phyloP scores from a whole-genome alignment of 1,139 yeast species.

The Nakaseomyces kungkrabaensis region DNA sequence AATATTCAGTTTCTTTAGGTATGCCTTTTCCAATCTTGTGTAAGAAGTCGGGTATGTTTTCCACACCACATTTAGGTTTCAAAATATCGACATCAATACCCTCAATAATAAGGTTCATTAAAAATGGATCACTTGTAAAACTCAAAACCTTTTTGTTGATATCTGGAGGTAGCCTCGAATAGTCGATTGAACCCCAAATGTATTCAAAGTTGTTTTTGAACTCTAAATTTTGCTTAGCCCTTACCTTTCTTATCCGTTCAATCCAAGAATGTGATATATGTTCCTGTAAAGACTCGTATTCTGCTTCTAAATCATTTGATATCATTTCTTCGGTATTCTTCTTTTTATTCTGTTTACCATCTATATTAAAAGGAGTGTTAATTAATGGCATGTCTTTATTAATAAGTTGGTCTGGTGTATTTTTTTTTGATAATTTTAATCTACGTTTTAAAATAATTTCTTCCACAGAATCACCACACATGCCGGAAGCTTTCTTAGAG shows the following conservation, averaged over 20 bases:
- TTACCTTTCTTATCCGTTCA: constrained; percentile 43
- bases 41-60: constrained; percentile 49
- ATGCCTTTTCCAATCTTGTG: constrained; percentile 72
- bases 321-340: constrained; percentile 6
- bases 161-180: constrained; percentile 35
- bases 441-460: constrained; percentile 5
- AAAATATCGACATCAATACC: constrained; percentile 45
- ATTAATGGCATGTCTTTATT: constrained; percentile 7
- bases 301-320: constrained; percentile 8
- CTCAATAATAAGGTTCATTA: constrained; percentile 48
- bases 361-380: constrained; percentile 8
- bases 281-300: constrained; percentile 28
- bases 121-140: constrained; percentile 52
- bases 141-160: constrained; percentile 49
- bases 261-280: constrained; percentile 71
- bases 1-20: constrained; percentile 59
- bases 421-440: constrained; percentile 4
- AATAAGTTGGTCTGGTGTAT: constrained; percentile 3
- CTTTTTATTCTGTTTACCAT: constrained; percentile 7
- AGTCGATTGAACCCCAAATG: constrained; percentile 40
- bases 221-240: constrained; percentile 35
- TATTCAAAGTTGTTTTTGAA: constrained; percentile 44
- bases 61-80: constrained; percentile 47
- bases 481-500: constrained; percentile 3
- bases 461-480: constrained; percentile 7